Base-by-base conservation (phyloP, 2,329 filamentous ascomycete species). In the Claviceps sp. region DNA sequence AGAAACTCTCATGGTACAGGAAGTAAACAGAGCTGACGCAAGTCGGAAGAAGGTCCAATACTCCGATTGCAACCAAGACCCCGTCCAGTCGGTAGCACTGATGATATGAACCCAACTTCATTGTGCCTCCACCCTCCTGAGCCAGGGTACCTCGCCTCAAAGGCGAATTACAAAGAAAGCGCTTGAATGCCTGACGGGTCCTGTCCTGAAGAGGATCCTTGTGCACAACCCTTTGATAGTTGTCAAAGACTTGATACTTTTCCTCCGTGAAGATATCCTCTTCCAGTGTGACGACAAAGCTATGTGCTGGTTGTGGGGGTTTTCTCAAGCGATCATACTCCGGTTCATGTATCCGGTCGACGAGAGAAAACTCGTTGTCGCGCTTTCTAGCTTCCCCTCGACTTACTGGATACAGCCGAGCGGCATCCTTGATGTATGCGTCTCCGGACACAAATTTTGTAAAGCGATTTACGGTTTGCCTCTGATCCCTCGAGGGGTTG, bases 1-100 rank as follows among this genome's bases (percentile, higher is more conserved):
- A 80, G 50, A 88, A 80, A 56, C 85, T 85, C 60, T 84, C 81
- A 60, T 90, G 79, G 61, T 93, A 93, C 55, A 93, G 69, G 62
- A 93, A 88, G 67, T 93, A 93, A 11, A 93, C 87, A 4, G 84
- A 84, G 59, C 86, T 90, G 48, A 93, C 84, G 57, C 80, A 83
- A 53, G 87, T 72, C 0, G 87, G 87, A 1, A 93, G 71, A 8
- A 93, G 72, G 62, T 93, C 87, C 5, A 93, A 70, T 1, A 93
- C 84, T 0, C 83, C 83, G 56, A 93, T 76, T 2, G 87, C 87
- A 24, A 91, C 79, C 14, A 93, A 72, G 48, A 79, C 74, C 22
- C 85, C 86, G 61, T 93, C 85, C 2, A 93, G 71, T 34, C 86
- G 77, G 63, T 90, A 91, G 68, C 85, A 89, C 63, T 91, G 86